A percentile compares a stretch with the other conserved stretches of the same genome.
These are phyloP conservation scores for Iris pallida DNA, from an alignment of 116 monocot genomes.

Conservation along the genomic window DNA sequence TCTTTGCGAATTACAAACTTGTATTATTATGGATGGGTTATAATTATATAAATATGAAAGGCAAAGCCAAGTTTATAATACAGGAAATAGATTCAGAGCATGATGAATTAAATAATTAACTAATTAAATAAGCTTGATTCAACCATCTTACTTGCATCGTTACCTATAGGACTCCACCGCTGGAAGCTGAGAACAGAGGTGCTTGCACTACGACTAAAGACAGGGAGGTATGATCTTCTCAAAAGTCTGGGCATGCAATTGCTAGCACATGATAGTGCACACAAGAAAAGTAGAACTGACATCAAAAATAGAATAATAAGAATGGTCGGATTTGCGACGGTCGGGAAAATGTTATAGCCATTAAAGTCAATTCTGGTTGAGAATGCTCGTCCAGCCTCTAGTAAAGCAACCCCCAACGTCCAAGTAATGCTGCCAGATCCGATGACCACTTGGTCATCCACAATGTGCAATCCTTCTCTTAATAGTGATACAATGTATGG, in stretches of 20 bases:
- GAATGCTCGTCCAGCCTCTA: constrained; percentile 57
- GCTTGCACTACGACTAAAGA: constrained; percentile 53
- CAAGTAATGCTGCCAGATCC: constrained; percentile 95
- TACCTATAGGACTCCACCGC: constrained; percentile 63
- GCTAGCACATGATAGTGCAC: constrained; percentile 36
- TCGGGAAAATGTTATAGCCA: constrained; percentile 35
- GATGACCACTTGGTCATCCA: constrained; percentile 66
- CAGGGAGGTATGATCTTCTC: constrained; percentile 53
- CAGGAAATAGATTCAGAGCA: no score
- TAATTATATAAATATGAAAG: no score
- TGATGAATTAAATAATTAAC: no score
- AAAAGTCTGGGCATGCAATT: constrained; percentile 45
- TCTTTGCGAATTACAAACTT: no score
- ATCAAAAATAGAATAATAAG: constrained; percentile 43
- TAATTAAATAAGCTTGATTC: no score
- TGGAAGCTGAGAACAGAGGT: constrained; percentile 43
- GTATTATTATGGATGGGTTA: no score
- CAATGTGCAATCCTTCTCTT: constrained; percentile 86
- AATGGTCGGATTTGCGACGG: constrained; percentile 20
- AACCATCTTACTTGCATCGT: not conserved
- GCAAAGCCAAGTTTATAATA: no score
- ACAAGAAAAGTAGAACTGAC: constrained; percentile 45
- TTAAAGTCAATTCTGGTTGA: constrained; percentile 46
- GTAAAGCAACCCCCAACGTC: constrained; percentile 81
- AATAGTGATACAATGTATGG: constrained; percentile 81